Base-by-base conservation (phyloP, 805 yeast species). In the Aciculoconidium aculeatum region DNA sequence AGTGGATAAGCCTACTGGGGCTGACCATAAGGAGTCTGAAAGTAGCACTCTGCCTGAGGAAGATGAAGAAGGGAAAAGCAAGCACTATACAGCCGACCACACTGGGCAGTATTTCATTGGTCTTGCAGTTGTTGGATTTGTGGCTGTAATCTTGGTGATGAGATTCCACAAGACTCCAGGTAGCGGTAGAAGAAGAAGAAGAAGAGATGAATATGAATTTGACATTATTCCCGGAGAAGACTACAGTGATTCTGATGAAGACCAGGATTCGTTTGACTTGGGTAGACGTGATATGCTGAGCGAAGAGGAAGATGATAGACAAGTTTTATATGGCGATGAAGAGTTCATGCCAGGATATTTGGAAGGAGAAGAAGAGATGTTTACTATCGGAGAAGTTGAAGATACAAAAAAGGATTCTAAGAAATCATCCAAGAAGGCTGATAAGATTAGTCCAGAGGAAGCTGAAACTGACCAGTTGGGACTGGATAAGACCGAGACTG, bases 171-270 rank as follows among this genome's bases (percentile, higher is more conserved):
- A 58, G 37, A 52, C 58, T 3, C 68, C 66, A 9, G 64, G 65
- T 9, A 51, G 56, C 32, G 45, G 58, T 10, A 42, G 55, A 18
- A 54, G 73, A 34, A 62, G 84, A 55, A 59, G 81, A 48, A 59
- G 87, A 56, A 74, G 80, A 44, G 86, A 78, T 21, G 75, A 75
- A 31, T 78, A 72, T 45, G 92, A 82, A 48, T 79, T 82, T 47
- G 94, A 82, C 47, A 75, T 81, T 26, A 82, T 82, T 25, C 80
- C 77, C 11, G 80, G 81, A 6, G 82, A 79, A 39, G 75, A 70
- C 29, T 65, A 65, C 39, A 53, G 55, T 27, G 69, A 65, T 29
- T 55, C 61, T 29, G 66, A 57, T 11, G 63, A 52, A 18, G 45
- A 45, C 21, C 40, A 35, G 11, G 66, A 59, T 35, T 51, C 61